Conservation (phyloP, 2,329 filamentous ascomycete genomes). For the Scleromitrula shiraiana region DNA sequence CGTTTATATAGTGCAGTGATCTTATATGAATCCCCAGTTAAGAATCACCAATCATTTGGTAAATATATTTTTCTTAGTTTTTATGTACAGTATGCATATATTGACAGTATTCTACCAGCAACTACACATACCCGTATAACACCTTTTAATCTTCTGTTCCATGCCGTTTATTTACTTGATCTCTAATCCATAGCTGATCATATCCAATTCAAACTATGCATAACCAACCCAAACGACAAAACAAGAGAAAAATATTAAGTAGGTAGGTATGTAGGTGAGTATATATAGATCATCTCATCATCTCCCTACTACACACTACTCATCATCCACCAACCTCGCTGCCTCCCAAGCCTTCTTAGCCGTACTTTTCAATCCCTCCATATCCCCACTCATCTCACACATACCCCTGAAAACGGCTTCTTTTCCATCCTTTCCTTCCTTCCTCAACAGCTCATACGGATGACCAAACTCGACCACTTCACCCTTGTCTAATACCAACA, state of each 20-base stretch:
- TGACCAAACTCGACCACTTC: slow-evolving; percentile 83
- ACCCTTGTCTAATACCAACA: slow-evolving; percentile 87
- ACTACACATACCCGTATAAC: too few species aligned
- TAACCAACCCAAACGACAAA: too few species aligned
- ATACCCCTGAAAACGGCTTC: slow-evolving; percentile 49
- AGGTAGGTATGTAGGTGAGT: too few species aligned
- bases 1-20: not conserved
- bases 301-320: slow-evolving; percentile 13
- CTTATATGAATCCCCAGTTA: too few species aligned
- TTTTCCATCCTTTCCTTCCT: slow-evolving; percentile 47
- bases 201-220: too few species aligned
- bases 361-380: slow-evolving; percentile 47
- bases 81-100: too few species aligned
- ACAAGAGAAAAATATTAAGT: not conserved
- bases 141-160: too few species aligned
- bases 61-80: too few species aligned
- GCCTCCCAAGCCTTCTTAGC: slow-evolving; percentile 41
- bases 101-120: too few species aligned
- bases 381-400: slow-evolving; percentile 61
- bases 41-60: too few species aligned
- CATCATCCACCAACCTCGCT: slow-evolving; percentile 33
- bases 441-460: slow-evolving; percentile 71
- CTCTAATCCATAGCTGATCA: too few species aligned
- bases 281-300: not conserved
- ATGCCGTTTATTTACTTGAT: too few species aligned